A percentile compares a stretch with the other conserved stretches of the same genome.
Evolutionary conservation across 1,284 basidiomycete species (phyloP).

Genomic region (Cystobasidium sp.): DNA sequence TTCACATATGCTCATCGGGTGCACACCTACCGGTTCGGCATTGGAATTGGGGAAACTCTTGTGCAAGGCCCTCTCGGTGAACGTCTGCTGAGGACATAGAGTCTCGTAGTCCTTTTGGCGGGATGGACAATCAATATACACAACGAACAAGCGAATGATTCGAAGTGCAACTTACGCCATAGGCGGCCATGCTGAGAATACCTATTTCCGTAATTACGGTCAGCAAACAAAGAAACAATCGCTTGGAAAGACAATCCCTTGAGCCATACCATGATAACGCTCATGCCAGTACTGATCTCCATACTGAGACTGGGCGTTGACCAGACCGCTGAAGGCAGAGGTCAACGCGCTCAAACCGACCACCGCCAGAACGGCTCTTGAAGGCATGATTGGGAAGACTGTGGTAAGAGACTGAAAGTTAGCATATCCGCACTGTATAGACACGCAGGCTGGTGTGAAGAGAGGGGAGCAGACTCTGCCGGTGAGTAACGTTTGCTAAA

Average conservation of each 20-base stretch:
- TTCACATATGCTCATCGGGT: neutral
- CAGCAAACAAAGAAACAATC: neutral
- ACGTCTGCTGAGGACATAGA: conserved; percentile 48
- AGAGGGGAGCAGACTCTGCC: no score
- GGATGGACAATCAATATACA: neutral
- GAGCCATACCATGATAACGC: conserved; percentile 43
- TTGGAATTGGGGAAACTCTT: conserved; percentile 47
- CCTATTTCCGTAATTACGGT: neutral
- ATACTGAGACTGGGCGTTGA: conserved; percentile 16
- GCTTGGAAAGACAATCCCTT: neutral
- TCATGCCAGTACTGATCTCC: conserved; percentile 45
- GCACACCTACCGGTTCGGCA: conserved; percentile 36
- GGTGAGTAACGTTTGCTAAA: no score
- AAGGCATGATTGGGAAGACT: neutral
- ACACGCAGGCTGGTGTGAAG: no score
- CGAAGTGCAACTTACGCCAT: conserved; percentile 31
- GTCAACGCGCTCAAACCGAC: neutral
- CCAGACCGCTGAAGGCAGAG: neutral
- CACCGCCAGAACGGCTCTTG: neutral
- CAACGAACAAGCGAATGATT: neutral
- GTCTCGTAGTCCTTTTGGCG: conserved; percentile 41
- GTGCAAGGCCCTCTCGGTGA: conserved; percentile 37
- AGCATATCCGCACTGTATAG: no score
- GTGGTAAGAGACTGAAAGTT: no score
- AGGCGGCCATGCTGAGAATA: conserved; percentile 50